Conservation (phyloP, 371 early-diverging fungal species). For the Rhizopus stolonifer region DNA sequence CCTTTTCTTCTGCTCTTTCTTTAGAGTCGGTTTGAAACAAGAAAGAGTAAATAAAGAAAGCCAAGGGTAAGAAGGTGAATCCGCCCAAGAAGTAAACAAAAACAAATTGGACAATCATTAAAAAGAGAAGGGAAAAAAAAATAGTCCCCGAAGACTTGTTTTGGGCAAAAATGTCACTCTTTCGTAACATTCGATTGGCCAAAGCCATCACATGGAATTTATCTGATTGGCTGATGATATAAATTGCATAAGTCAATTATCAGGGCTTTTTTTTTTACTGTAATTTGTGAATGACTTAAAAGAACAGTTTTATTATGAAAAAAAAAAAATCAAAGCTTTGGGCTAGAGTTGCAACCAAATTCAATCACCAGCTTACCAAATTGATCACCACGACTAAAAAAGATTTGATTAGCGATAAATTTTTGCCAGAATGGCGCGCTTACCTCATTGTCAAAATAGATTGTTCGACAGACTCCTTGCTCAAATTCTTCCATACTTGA, state of each 20-base stretch:
- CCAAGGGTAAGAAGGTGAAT: conserved; percentile 26
- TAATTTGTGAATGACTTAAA: too few species aligned
- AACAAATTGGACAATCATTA: conserved; percentile 3
- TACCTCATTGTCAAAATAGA: conserved; percentile 58
- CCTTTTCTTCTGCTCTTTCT: not conserved
- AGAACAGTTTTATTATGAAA: too few species aligned
- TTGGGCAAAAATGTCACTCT: not conserved
- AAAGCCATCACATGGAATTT: too few species aligned
- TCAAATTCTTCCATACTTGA: conserved; percentile 55
- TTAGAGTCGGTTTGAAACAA: conserved; percentile 3
- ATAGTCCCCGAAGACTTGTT: not conserved
- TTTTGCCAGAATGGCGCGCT: conserved; percentile 9
- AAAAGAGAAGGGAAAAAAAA: conserved; percentile 4
- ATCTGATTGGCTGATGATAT: too few species aligned
- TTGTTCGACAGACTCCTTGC: conserved; percentile 37
- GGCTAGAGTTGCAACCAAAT: conserved; percentile 5
- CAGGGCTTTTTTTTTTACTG: too few species aligned
- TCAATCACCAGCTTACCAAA: conserved; percentile 61
- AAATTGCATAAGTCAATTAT: too few species aligned
- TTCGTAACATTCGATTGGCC: not conserved
- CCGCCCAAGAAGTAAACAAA: conserved; percentile 24
- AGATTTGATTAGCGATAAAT: too few species aligned
- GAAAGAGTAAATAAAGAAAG: conserved; percentile 6
- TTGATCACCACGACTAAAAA: conserved; percentile 39
- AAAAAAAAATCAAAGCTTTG: conserved; percentile 15